A percentile compares a stretch with the other conserved stretches of the same genome.
These are phyloP conservation scores for Chiua virens DNA, from an alignment of 768 basidiomycete genomes.

Conservation along the genomic window DNA sequence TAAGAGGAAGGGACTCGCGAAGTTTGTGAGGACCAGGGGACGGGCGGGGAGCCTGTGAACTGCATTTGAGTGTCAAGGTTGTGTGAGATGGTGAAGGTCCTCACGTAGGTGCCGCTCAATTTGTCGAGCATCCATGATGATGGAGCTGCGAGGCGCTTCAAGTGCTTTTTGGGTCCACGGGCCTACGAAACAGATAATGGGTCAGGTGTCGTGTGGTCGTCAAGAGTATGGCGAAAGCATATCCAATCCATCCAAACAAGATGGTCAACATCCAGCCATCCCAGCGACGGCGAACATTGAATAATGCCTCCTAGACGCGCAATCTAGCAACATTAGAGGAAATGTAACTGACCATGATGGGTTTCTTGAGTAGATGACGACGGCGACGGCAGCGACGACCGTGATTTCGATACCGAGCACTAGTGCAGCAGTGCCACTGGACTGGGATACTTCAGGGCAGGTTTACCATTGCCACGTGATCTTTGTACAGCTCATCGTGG, in stretches of 20 bases:
- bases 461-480: constrained; percentile 23
- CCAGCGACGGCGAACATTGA: background rate
- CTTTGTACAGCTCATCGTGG: background rate
- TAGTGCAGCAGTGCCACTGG: background rate
- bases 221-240: background rate
- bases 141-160: constrained; percentile 96
- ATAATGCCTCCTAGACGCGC: background rate
- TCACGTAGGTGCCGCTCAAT: constrained; percentile 90
- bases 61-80: constrained; percentile 6
- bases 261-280: constrained; percentile 29
- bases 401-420: constrained; percentile 21
- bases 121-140: constrained; percentile 99
- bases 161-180: constrained; percentile 98
- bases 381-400: constrained; percentile 16
- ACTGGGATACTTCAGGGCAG: constrained; percentile 24
- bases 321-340: background rate
- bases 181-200: constrained; percentile 50
- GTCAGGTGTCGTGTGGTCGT: constrained; percentile 13
- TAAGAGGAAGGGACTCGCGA: constrained; percentile 95
- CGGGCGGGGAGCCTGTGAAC: constrained; percentile 84
- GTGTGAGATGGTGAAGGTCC: constrained; percentile 21
- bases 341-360: constrained; percentile 32
- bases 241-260: constrained; percentile 19
- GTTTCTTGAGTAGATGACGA: constrained; percentile 26
- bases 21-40: constrained; percentile 99